Evolutionary conservation across 169 alveolate species (phyloP), one percentile per base, ranked within the genome.

Genomic region (Theileria orientalis): DNA sequence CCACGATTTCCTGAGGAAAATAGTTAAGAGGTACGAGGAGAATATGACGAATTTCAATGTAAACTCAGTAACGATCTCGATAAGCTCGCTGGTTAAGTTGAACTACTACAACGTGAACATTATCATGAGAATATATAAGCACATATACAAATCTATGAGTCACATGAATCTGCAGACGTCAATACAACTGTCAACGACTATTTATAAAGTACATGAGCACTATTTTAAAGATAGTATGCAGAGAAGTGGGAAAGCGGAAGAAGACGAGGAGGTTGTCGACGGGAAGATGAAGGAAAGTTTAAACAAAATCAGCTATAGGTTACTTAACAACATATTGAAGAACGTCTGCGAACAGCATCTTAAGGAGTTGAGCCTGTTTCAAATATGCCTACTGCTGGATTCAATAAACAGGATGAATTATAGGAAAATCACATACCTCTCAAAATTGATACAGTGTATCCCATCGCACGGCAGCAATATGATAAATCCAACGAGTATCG

Each of bases 81-180:
- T 79, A 2, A 63, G 82, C 41, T 69, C 83, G n/a, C 35, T 79
- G 40, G 51, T 78, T 3, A 51, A 75, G 62, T 42, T 79, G 27
- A 72, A 79, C 59, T 40, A 60, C 42, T 79, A 35, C 72, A 37
- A 79, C 41, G 57, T 76, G 25, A 37, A 62, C 6, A 68, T 71
- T 29, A 68, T 79, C 9, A 46, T 79, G 0, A 64, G 67, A 16
- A 79, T 79, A 47, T 79, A 79, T 70, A 57, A 52, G 40, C 30
- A 64, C 54, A 42, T 79, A 0, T 59, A 46, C 16, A 69, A 47
- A 46, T 56, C 67, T 19, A 63, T 79, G 6, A 19, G 54, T 14
- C 52, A 41, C 66, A 71, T 79, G 71, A 79, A 85, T 8, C 61
- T 62, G 5, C 64, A 69, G 16, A 79, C 87, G 2, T 27, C 79